Evolutionary conservation across 2,329 filamentous ascomycete species (phyloP).

Genomic region (Aspergillus oerlinghausenensis): DNA sequence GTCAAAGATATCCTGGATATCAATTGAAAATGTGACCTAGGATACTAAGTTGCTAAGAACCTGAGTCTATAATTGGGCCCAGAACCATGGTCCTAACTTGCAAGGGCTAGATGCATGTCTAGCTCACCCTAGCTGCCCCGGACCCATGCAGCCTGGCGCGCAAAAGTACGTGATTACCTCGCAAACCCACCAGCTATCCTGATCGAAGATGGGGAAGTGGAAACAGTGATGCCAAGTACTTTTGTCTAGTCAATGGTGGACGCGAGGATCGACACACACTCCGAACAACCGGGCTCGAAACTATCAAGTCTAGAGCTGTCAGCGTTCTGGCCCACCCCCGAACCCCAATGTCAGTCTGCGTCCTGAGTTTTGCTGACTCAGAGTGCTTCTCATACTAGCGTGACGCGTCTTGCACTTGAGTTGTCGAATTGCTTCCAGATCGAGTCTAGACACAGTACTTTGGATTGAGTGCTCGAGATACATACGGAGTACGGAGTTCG

Average conservation of each 20-base stretch:
- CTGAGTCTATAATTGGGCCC: not conserved
- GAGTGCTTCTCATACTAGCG: not conserved
- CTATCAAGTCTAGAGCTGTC: not conserved
- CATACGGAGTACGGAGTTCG: not conserved
- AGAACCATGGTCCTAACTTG: not conserved
- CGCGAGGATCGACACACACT: not conserved
- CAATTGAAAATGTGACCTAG: not conserved
- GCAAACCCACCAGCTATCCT: not conserved
- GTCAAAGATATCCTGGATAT: not conserved
- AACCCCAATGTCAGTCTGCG: not conserved
- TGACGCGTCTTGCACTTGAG: not conserved
- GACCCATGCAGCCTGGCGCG: not conserved
- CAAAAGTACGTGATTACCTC: not conserved
- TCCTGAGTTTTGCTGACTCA: not conserved
- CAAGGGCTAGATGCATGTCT: not conserved
- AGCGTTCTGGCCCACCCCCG: not conserved
- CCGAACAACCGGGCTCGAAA: not conserved
- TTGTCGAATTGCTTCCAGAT: not conserved
- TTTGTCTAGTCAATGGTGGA: slow-evolving; percentile 1
- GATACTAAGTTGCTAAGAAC: not conserved
- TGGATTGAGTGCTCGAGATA: not conserved
- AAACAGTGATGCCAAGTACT: slow-evolving; percentile 2
- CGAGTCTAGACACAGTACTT: not conserved
- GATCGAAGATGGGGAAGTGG: slow-evolving; percentile 1
- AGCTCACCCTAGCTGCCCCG: not conserved